These are phyloP conservation scores for Cladosporium sp. DNA, from an alignment of 2,329 filamentous ascomycete species.

Conservation along the genomic window DNA sequence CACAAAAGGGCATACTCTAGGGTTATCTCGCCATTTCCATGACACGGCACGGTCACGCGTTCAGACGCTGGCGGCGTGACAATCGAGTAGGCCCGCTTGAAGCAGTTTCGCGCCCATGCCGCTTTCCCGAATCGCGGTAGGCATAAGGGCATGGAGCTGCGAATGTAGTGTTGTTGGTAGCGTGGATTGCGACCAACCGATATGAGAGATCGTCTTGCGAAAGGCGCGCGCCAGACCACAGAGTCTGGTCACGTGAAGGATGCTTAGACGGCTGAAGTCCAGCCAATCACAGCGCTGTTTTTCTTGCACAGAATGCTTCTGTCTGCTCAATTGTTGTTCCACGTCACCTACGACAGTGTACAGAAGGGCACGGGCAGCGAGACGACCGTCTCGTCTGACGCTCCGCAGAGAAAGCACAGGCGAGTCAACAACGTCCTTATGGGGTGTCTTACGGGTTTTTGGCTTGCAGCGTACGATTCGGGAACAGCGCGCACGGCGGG, in stretches of 20 bases:
- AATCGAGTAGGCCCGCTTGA: background rate
- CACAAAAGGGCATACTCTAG: constrained; percentile 35
- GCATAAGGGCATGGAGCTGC: constrained; percentile 9
- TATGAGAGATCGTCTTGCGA: too few relatives aligned
- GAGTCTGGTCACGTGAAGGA: too few relatives aligned
- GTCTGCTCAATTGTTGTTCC: too few relatives aligned
- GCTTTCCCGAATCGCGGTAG: constrained; percentile 2
- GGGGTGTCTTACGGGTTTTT: background rate
- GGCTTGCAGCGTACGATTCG: background rate
- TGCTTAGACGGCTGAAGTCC: too few relatives aligned
- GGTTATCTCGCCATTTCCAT: constrained; percentile 40
- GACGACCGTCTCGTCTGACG: background rate
- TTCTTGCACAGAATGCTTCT: too few relatives aligned
- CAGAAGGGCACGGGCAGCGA: background rate
- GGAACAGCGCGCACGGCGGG: background rate
- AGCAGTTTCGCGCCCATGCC: background rate
- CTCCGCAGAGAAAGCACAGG: background rate
- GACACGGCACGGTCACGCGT: constrained; percentile 33
- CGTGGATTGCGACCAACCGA: too few relatives aligned
- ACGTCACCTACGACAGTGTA: too few relatives aligned
- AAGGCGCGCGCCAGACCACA: too few relatives aligned
- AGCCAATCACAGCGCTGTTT: too few relatives aligned
- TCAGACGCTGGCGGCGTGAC: constrained; percentile 9
- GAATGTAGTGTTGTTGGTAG: background rate
- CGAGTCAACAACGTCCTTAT: background rate